Evolutionary conservation across 352 stramenopile species (phyloP).

Genomic region (Phytopythium sindhum): DNA sequence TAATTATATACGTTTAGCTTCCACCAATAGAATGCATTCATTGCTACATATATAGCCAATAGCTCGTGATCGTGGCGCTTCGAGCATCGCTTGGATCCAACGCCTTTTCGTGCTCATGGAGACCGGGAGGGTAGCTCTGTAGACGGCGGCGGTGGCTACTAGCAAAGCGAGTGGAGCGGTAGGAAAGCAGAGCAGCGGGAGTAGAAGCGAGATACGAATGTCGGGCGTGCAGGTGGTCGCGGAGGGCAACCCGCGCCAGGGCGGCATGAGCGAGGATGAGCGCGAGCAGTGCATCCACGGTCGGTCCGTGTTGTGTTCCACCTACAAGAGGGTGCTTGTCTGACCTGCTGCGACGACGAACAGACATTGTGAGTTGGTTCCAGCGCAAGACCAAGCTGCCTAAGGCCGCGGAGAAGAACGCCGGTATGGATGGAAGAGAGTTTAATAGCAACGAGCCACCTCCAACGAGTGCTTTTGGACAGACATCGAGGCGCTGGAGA

Average conservation of each 20-base stretch:
- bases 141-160: neutral
- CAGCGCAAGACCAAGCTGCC: conserved; percentile 71
- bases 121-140: neutral
- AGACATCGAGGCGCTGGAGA: conserved; percentile 77
- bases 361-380: conserved; percentile 86
- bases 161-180: neutral
- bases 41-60: neutral
- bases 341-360: neutral
- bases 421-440: conserved; percentile 18
- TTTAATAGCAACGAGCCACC: neutral
- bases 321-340: neutral
- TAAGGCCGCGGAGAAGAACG: conserved; percentile 34
- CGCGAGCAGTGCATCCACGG: conserved; percentile 78
- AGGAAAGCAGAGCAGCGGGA: neutral
- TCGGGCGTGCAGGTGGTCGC: conserved; percentile 71
- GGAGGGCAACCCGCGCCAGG: conserved; percentile 65
- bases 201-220: conserved; percentile 26
- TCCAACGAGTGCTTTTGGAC: neutral
- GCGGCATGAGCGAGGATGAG: conserved; percentile 80
- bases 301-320: conserved; percentile 7
- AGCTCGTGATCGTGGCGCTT: neutral
- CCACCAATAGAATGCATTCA: neutral
- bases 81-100: neutral
- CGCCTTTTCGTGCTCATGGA: neutral
- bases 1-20: neutral